These are phyloP conservation scores for Nakaseomyces nivariensis DNA, from an alignment of 1,139 yeast genomes.

Conservation along the genomic window DNA sequence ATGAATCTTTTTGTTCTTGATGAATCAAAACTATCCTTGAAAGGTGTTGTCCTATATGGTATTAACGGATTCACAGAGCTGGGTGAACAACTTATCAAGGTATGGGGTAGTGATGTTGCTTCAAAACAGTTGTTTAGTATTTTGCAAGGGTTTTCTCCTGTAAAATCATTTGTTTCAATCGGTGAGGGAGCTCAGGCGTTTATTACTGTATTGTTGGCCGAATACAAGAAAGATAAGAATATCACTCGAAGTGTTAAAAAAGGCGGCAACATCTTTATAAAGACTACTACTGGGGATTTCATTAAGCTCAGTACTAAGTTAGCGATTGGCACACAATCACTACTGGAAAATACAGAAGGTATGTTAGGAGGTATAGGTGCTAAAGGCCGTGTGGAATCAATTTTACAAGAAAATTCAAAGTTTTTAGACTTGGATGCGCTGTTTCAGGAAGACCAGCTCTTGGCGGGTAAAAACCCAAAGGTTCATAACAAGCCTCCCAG, in stretches of 20 bases:
- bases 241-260: constrained; percentile 61
- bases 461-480: constrained; percentile 25
- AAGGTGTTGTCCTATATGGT: constrained; percentile 60
- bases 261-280: constrained; percentile 70
- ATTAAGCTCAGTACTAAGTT: constrained; percentile 74
- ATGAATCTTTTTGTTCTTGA: constrained; percentile 83
- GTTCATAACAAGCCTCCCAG: constrained; percentile 21
- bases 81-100: constrained; percentile 44
- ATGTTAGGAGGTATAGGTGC: constrained; percentile 25
- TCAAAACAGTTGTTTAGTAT: constrained; percentile 71
- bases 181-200: constrained; percentile 73
- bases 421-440: constrained; percentile 16
- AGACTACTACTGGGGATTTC: constrained; percentile 71
- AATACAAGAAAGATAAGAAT: constrained; percentile 65
- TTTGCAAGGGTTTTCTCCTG: constrained; percentile 73
- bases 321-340: constrained; percentile 81
- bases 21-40: constrained; percentile 64
- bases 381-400: constrained; percentile 11
- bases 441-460: constrained; percentile 23
- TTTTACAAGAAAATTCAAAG: background rate
- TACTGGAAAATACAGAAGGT: constrained; percentile 70
- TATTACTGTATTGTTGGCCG: constrained; percentile 71
- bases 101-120: constrained; percentile 84
- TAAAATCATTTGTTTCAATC: constrained; percentile 64
- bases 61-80: constrained; percentile 61